Evolutionary conservation across 139 green algal species (phyloP).

Genomic region (Marvania coccoides): DNA sequence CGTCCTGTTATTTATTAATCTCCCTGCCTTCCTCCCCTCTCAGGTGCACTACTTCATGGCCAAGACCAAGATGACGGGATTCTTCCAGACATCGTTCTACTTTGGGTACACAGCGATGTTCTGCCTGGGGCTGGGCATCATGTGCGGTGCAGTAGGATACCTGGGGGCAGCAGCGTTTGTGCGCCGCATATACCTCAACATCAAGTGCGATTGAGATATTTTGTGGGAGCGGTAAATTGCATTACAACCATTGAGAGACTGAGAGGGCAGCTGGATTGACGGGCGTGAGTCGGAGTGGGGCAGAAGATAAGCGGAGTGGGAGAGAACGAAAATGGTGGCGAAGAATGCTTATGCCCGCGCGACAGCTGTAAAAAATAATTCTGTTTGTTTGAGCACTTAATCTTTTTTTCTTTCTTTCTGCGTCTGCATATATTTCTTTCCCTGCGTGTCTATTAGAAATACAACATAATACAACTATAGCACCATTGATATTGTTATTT

Average conservation of each 20-base stretch:
- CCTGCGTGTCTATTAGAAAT: too few species aligned
- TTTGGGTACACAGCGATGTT: slow-evolving; percentile 97
- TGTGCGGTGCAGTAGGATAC: slow-evolving; percentile 84
- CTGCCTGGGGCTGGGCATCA: slow-evolving; percentile 62
- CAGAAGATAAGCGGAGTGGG: too few species aligned
- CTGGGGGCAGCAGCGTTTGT: slow-evolving; percentile 78
- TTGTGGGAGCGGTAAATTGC: neutral
- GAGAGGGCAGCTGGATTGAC: neutral
- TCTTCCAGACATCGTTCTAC: slow-evolving; percentile 97
- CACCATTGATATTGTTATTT: too few species aligned
- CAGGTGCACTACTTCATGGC: slow-evolving; percentile 92
- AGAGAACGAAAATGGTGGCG: too few species aligned
- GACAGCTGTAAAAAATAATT: too few species aligned
- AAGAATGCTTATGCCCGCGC: too few species aligned
- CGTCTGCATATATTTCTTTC: too few species aligned
- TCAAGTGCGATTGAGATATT: slow-evolving; percentile 79
- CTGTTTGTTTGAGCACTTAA: too few species aligned
- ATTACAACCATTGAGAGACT: neutral
- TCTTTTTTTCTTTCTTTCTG: too few species aligned
- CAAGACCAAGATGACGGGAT: slow-evolving; percentile 96
- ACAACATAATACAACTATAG: too few species aligned
- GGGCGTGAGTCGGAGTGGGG: too few species aligned
- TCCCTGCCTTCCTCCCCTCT: slow-evolving; percentile 1
- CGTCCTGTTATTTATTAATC: neutral
- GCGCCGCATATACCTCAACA: slow-evolving; percentile 83